Evolutionary conservation across 768 basidiomycete species (phyloP).

Genomic region (Auricularia auricula-judae): DNA sequence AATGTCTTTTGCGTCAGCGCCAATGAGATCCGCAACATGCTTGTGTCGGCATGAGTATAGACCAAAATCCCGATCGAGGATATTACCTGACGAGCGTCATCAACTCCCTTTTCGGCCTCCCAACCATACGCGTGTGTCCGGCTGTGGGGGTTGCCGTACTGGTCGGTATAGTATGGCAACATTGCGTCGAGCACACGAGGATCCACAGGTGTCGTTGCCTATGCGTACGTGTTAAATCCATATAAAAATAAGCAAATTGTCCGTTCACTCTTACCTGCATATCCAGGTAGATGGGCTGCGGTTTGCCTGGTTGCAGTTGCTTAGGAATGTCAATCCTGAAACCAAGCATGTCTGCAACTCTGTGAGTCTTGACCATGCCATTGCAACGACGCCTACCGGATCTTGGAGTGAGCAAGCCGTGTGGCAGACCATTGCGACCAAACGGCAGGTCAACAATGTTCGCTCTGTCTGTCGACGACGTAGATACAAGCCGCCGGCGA

Average conservation of each 20-base stretch:
- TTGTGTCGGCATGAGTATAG: conserved; percentile 19
- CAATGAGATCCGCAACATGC: conserved; percentile 87
- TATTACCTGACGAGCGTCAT: conserved; percentile 74
- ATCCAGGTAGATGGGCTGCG: conserved; percentile 91
- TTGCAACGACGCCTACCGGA: conserved; percentile 34
- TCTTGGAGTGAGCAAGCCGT: conserved; percentile 61
- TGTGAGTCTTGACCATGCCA: conserved; percentile 1
- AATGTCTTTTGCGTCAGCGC: conserved; percentile 90
- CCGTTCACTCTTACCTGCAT: conserved; percentile 56
- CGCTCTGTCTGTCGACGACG: conserved; percentile 72
- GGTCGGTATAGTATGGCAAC: conserved; percentile 91
- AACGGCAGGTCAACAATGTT: conserved; percentile 75
- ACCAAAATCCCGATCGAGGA: not conserved
- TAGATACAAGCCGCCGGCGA: conserved; percentile 62
- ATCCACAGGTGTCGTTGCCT: conserved; percentile 97
- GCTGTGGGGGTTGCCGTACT: conserved; percentile 96
- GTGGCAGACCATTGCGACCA: conserved; percentile 29
- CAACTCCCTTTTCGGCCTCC: conserved; percentile 95
- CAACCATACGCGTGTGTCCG: conserved; percentile 98
- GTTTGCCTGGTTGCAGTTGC: conserved; percentile 46
- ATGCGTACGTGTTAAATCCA: conserved; percentile 2
- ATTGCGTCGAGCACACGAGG: conserved; percentile 94
- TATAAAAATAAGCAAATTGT: no score
- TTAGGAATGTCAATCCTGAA: conserved; percentile 62
- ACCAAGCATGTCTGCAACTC: conserved; percentile 68